Conservation (phyloP, 352 stramenopile species). For the Phytopythium mirpurense region DNA sequence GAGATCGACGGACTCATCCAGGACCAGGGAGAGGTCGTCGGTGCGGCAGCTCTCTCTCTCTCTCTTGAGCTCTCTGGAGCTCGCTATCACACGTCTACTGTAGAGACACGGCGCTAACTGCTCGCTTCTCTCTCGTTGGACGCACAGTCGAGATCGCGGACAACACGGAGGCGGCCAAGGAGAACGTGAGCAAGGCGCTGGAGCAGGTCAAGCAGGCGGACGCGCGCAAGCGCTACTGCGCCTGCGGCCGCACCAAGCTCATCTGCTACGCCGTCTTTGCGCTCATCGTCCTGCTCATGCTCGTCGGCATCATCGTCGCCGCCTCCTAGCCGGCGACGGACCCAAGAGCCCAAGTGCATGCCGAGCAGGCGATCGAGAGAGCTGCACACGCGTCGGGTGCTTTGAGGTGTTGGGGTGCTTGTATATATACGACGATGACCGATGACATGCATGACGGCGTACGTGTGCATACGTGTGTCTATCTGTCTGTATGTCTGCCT, state of each 20-base stretch:
- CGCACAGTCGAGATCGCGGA: slow-evolving; percentile 72
- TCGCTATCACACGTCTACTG: no score
- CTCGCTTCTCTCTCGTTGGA: neutral
- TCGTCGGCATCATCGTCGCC: slow-evolving; percentile 45
- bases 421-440: no score
- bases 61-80: neutral
- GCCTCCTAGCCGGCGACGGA: slow-evolving; percentile 25
- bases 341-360: no score
- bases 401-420: no score
- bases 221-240: slow-evolving; percentile 60
- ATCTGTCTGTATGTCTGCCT: slow-evolving; percentile 12
- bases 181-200: slow-evolving; percentile 67
- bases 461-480: neutral
- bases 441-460: no score
- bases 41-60: slow-evolving; percentile 15
- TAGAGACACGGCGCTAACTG: neutral
- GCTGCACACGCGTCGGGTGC: neutral
- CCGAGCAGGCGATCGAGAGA: neutral
- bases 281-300: slow-evolving; percentile 48
- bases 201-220: slow-evolving; percentile 72
- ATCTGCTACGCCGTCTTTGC: slow-evolving; percentile 56
- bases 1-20: slow-evolving; percentile 83
- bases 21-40: slow-evolving; percentile 71
- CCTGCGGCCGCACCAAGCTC: slow-evolving; percentile 60
- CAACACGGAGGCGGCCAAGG: slow-evolving; percentile 71